A percentile compares a stretch with the other conserved stretches of the same genome.
Evolutionary conservation across 139 green algal genomes (phyloP).

Genomic region (Auxenochlorella pyrenoidosa): DNA sequence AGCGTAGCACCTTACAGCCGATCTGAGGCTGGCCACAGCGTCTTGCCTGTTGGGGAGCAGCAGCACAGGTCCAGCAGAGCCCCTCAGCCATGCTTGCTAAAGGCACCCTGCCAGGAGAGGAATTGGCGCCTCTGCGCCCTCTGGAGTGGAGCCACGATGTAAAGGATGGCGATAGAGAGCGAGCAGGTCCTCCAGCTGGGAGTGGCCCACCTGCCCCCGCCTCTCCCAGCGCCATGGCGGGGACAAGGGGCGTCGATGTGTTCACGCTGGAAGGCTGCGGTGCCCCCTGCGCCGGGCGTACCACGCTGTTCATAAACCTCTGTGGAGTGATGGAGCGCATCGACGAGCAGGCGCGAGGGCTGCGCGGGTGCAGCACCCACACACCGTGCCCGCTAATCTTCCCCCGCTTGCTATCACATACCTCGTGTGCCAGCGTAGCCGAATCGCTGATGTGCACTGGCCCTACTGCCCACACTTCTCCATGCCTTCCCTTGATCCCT

Average conservation of each 20-base stretch:
- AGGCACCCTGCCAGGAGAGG: too few species aligned
- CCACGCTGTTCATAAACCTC: slow-evolving; percentile 31
- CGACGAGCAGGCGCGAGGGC: slow-evolving; percentile 41
- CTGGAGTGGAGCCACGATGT: background rate
- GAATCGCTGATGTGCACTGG: background rate
- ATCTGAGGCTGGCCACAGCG: too few species aligned
- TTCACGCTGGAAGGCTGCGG: background rate
- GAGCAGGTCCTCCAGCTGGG: too few species aligned
- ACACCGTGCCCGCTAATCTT: background rate
- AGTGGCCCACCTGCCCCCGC: too few species aligned
- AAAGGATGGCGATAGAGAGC: background rate
- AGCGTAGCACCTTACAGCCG: too few species aligned
- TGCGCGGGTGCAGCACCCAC: background rate
- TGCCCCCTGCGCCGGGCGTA: background rate
- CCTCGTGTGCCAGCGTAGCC: background rate
- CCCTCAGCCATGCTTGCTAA: background rate
- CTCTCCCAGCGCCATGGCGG: too few species aligned
- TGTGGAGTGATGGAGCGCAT: slow-evolving; percentile 38
- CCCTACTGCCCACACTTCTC: background rate
- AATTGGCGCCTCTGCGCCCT: too few species aligned
- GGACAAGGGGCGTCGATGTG: background rate
- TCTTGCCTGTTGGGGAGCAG: background rate
- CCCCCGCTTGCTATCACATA: background rate
- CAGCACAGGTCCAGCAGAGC: background rate
- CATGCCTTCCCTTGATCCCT: background rate